phyloP scores from a whole-genome alignment of 805 yeast genomes.

The Sungouiozyma intestinalis region DNA sequence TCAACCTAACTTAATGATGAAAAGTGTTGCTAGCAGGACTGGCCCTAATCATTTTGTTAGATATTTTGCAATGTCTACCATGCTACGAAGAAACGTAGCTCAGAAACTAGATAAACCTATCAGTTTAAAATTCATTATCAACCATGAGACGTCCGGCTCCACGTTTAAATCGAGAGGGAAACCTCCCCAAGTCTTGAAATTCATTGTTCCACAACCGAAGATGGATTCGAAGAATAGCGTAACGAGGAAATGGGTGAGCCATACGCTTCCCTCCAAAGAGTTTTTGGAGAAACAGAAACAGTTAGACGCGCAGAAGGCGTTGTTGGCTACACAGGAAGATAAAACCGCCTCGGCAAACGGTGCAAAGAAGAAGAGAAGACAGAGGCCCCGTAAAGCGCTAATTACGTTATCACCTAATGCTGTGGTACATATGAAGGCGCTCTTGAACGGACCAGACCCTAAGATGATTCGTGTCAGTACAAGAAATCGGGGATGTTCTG shows the following conservation, averaged over 20 bases:
- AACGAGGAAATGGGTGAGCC: constrained; percentile 35
- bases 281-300: constrained; percentile 37
- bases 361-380: constrained; percentile 46
- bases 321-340: constrained; percentile 1
- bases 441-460: constrained; percentile 76
- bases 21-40: background rate
- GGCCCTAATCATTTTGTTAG: background rate
- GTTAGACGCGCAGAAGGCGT: constrained; percentile 8
- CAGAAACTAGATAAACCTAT: background rate
- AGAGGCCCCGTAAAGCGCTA: constrained; percentile 84
- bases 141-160: background rate
- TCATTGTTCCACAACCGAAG: background rate
- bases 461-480: constrained; percentile 87
- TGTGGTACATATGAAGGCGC: constrained; percentile 51
- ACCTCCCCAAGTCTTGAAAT: no score
- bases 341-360: constrained; percentile 6
- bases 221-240: background rate
- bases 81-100: constrained; percentile 2
- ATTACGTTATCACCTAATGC: constrained; percentile 75
- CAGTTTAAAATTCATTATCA: background rate
- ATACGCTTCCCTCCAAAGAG: constrained; percentile 35
- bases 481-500: constrained; percentile 94
- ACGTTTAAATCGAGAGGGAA: no score
- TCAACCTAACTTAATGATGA: background rate
- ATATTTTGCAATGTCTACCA: background rate